These are phyloP conservation scores for Isoetes taiwanensis DNA, from an alignment of 75 land plant species.

Conservation along the genomic window DNA sequence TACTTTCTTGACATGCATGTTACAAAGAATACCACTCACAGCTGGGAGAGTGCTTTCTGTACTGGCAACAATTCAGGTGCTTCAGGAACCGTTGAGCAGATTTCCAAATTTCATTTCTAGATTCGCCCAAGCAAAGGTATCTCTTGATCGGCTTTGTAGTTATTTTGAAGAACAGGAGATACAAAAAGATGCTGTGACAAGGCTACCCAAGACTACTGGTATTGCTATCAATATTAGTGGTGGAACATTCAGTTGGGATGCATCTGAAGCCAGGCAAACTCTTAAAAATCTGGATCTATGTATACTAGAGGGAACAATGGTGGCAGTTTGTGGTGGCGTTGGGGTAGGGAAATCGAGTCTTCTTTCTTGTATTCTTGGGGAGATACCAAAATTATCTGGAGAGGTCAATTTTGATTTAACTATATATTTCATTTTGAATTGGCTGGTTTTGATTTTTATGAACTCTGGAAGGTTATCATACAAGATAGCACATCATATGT, in stretches of 20 bases:
- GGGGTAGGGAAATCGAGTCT: slow-evolving; percentile 82
- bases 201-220: slow-evolving; percentile 25
- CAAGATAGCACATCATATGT: slow-evolving; percentile 76
- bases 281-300: slow-evolving; percentile 37
- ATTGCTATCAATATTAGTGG: slow-evolving; percentile 41
- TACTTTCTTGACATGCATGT: slow-evolving; percentile 56
- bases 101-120: slow-evolving; percentile 54
- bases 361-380: slow-evolving; percentile 66
- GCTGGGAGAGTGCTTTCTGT: slow-evolving; percentile 73
- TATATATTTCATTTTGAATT: background rate
- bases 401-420: slow-evolving; percentile 11
- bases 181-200: slow-evolving; percentile 37
- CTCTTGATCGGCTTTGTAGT: slow-evolving; percentile 48
- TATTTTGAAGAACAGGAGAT: slow-evolving; percentile 64
- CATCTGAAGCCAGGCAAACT: slow-evolving; percentile 29
- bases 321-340: slow-evolving; percentile 74
- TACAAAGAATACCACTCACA: slow-evolving; percentile 69
- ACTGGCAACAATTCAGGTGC: slow-evolving; percentile 63
- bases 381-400: slow-evolving; percentile 58
- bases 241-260: slow-evolving; percentile 70
- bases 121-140: slow-evolving; percentile 65
- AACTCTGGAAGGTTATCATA: slow-evolving; percentile 40
- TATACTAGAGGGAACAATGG: slow-evolving; percentile 52
- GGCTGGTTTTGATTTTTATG: background rate
- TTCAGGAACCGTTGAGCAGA: slow-evolving; percentile 63